These are phyloP conservation scores for Graphilbum ipis-grandicollis DNA, from an alignment of 2,329 filamentous ascomycete species.

Conservation along the genomic window DNA sequence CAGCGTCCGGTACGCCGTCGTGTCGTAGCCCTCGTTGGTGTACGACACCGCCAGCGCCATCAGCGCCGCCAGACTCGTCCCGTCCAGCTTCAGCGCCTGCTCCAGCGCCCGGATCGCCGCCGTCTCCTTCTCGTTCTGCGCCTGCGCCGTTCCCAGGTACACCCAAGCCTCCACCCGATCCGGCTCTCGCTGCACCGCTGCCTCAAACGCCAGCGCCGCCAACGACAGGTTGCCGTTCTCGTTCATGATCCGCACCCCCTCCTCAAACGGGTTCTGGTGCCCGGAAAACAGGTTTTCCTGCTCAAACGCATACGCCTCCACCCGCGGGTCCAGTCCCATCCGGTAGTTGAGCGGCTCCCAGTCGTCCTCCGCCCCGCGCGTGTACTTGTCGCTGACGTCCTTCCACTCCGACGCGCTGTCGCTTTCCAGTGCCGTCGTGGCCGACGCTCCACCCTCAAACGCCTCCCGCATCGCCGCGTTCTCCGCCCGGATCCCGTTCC, in stretches of 20 bases:
- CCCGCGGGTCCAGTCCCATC: constrained; percentile 52
- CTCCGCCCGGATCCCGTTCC: constrained; percentile 67
- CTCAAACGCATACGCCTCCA: constrained; percentile 90
- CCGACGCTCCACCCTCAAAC: constrained; percentile 42
- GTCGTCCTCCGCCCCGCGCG: constrained; percentile 30
- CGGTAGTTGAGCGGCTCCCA: constrained; percentile 47
- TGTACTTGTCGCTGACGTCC: constrained; percentile 7
- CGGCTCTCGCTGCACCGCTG: constrained; percentile 78
- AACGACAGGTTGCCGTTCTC: constrained; percentile 88
- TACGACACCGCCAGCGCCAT: constrained; percentile 96
- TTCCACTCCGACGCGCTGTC: constrained; percentile 36
- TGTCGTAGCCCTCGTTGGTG: constrained; percentile 97
- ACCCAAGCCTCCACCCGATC: constrained; percentile 88
- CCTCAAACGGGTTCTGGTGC: constrained; percentile 71
- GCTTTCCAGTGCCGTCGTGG: constrained; percentile 41
- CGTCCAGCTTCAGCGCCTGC: constrained; percentile 74
- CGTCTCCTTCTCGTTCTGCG: constrained; percentile 96
- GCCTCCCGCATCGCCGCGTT: constrained; percentile 52
- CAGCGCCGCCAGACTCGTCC: constrained; percentile 70
- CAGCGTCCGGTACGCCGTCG: constrained; percentile 84
- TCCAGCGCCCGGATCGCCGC: constrained; percentile 89
- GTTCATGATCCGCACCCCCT: constrained; percentile 83
- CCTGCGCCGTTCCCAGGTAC: constrained; percentile 77
- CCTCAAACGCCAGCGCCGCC: constrained; percentile 87
- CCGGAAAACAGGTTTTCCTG: constrained; percentile 80